These are phyloP conservation scores for Trypanosoma theileri DNA, from an alignment of 208 protist species.

Conservation along the genomic window DNA sequence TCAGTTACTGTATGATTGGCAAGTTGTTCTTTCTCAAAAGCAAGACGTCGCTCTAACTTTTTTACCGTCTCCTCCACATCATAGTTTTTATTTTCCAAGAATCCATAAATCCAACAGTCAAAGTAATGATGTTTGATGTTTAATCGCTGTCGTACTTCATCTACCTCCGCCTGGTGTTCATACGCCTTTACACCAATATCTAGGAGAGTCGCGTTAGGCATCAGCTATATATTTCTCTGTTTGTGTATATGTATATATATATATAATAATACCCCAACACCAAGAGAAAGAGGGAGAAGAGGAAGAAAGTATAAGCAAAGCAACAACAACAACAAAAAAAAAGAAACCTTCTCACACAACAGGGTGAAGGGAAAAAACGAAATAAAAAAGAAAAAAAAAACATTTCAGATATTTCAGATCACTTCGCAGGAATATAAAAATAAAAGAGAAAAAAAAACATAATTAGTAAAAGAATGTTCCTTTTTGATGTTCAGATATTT, in stretches of 20 bases:
- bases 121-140: slow-evolving; percentile 21
- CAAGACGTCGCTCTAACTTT: slow-evolving; percentile 25
- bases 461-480: too few species aligned
- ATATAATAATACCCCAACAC: slow-evolving; percentile 10
- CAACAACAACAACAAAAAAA: slow-evolving; percentile 12
- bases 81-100: slow-evolving; percentile 34
- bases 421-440: too few species aligned
- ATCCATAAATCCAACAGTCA: slow-evolving; percentile 33
- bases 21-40: slow-evolving; percentile 25
- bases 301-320: background rate
- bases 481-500: too few species aligned
- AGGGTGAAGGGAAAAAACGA: too few species aligned
- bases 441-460: slow-evolving; percentile 14
- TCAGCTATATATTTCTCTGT: background rate
- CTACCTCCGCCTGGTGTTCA: slow-evolving; percentile 24
- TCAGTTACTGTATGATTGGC: slow-evolving; percentile 18
- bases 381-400: too few species aligned
- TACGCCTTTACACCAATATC: slow-evolving; percentile 19
- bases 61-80: slow-evolving; percentile 26
- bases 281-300: slow-evolving; percentile 3
- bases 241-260: slow-evolving; percentile 9
- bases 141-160: slow-evolving; percentile 20
- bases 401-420: too few species aligned
- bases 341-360: too few species aligned
- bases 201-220: slow-evolving; percentile 6